phyloP scores from a whole-genome alignment of 345 rosid genomes.

The Raphanus sativus region DNA sequence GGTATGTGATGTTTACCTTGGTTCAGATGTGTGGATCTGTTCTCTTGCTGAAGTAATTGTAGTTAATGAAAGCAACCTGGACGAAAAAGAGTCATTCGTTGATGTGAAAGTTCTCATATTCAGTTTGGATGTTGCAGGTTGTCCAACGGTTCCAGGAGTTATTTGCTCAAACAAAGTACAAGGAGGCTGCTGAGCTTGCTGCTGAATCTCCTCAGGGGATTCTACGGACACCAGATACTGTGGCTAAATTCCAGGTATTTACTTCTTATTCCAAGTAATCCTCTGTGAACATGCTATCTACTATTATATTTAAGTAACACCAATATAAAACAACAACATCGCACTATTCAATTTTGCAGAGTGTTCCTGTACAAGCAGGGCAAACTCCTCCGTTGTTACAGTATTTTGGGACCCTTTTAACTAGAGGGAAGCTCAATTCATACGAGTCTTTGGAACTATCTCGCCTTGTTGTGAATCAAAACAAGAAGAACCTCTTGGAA shows the following conservation, averaged over 20 bases:
- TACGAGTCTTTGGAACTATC: conserved; percentile 98
- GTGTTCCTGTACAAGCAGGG: conserved; percentile 99
- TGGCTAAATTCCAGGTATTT: conserved; percentile 94
- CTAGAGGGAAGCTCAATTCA: conserved; percentile 94
- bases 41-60: conserved; percentile 14
- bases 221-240: conserved; percentile 96
- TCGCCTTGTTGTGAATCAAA: conserved; percentile 98
- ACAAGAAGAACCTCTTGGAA: conserved; percentile 98
- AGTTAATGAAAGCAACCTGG: neutral
- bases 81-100: neutral
- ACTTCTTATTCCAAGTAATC: conserved; percentile 15
- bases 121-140: conserved; percentile 61
- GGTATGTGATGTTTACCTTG: conserved; percentile 48
- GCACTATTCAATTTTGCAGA: conserved; percentile 51
- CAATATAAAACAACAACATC: conserved; percentile 17
- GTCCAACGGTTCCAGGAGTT: conserved; percentile 98
- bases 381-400: conserved; percentile 98
- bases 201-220: conserved; percentile 99
- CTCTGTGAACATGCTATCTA: neutral
- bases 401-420: conserved; percentile 96
- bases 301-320: conserved; percentile 3
- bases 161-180: conserved; percentile 97
- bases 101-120: conserved; percentile 15
- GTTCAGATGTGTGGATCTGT: conserved; percentile 23
- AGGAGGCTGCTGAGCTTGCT: conserved; percentile 99